These are phyloP conservation scores for Hevea brasiliensis DNA, from an alignment of 345 rosid genomes.

Conservation along the genomic window DNA sequence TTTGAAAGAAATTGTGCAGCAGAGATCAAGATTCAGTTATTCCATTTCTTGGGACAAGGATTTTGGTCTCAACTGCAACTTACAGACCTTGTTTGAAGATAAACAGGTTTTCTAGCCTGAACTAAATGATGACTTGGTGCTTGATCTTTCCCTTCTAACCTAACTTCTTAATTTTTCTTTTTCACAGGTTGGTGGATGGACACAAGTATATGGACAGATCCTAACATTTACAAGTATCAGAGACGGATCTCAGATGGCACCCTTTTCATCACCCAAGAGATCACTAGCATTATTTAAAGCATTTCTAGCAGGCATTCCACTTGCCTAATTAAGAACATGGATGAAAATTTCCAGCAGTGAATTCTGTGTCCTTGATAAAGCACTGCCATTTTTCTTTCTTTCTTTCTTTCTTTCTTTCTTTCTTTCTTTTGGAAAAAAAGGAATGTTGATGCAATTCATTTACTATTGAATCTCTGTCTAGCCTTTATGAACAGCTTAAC, in stretches of 20 bases:
- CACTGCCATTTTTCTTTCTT: too few species aligned
- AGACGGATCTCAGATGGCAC: constrained; percentile 24
- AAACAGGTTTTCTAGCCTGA: constrained; percentile 16
- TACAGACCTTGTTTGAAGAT: constrained; percentile 19
- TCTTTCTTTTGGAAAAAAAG: too few species aligned
- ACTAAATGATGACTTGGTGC: too few species aligned
- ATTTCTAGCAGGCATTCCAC: constrained; percentile 13
- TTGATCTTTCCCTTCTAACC: too few species aligned
- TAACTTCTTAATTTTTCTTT: too few species aligned
- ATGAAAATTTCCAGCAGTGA: not conserved
- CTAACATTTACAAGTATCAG: constrained; percentile 22
- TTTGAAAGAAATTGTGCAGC: not conserved
- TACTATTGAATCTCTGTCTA: too few species aligned
- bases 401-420: too few species aligned
- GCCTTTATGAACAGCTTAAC: too few species aligned
- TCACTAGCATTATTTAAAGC: constrained; percentile 8
- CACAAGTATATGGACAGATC: constrained; percentile 17
- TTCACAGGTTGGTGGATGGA: constrained; percentile 25
- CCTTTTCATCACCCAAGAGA: constrained; percentile 21
- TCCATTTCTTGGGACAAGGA: constrained; percentile 23
- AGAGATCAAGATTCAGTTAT: constrained; percentile 29
- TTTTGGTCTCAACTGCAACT: constrained; percentile 11
- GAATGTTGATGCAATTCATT: too few species aligned
- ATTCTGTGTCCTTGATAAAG: too few species aligned
- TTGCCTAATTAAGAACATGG: not conserved